Percentiles rank a stretch among this genome's conserved stretches.
phyloP scores from a whole-genome alignment of 2,329 filamentous ascomycete species.

The Teratosphaeria viscida region DNA sequence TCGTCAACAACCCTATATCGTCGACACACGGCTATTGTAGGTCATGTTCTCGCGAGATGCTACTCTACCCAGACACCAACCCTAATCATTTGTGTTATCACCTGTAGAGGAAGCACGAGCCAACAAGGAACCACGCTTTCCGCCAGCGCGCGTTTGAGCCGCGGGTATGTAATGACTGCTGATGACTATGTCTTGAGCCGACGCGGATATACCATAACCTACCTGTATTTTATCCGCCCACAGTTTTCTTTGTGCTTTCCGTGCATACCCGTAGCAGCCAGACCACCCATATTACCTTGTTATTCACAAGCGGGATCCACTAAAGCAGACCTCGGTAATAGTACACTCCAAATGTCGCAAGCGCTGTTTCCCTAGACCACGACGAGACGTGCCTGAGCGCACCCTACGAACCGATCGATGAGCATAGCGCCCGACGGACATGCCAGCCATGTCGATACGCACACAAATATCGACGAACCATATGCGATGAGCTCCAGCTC shows the following conservation, averaged over 20 bases:
- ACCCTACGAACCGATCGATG: background rate
- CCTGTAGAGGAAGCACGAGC: background rate
- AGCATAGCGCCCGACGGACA: background rate
- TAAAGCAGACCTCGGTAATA: background rate
- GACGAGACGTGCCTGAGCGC: background rate
- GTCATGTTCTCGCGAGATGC: background rate
- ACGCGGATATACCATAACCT: background rate
- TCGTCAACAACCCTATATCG: background rate
- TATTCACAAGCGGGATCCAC: background rate
- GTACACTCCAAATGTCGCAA: conserved; percentile 1
- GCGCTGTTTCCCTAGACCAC: background rate
- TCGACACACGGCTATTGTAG: background rate
- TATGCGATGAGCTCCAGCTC: conserved; percentile 26
- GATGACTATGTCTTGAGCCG: background rate
- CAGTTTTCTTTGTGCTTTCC: background rate
- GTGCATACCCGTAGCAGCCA: background rate
- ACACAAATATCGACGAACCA: conserved; percentile 21
- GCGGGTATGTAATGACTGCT: background rate
- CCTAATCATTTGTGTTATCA: background rate
- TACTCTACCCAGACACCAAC: background rate
- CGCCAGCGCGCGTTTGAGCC: background rate
- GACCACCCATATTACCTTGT: too few species aligned
- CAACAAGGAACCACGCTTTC: background rate
- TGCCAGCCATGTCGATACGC: conserved; percentile 5
- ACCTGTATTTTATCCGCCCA: background rate